phyloP scores from a whole-genome alignment of 352 stramenopile genomes.

The Phytopythium litorale region DNA sequence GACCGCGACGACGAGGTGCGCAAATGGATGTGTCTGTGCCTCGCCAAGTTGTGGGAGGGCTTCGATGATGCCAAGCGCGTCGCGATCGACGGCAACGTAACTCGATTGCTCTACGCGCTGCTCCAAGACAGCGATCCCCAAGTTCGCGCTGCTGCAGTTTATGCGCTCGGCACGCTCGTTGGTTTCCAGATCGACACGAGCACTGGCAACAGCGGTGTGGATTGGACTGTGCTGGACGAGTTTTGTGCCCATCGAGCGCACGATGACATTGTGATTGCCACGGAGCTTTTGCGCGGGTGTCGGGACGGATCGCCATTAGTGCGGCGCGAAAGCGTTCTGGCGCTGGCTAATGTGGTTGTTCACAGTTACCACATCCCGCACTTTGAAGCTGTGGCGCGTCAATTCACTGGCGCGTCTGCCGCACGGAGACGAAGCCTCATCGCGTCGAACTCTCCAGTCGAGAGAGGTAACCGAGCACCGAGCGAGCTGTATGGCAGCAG shows the following conservation, averaged over 20 bases:
- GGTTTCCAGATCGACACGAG: conserved; percentile 70
- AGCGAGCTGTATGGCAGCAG: conserved; percentile 2
- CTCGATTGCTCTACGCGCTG: conserved; percentile 74
- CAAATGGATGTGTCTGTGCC: conserved; percentile 89
- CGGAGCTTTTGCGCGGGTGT: conserved; percentile 61
- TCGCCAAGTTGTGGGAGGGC: conserved; percentile 95
- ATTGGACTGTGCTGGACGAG: conserved; percentile 48
- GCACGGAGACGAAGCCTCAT: conserved; percentile 8
- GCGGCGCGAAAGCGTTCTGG: conserved; percentile 77
- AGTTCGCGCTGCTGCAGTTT: conserved; percentile 91
- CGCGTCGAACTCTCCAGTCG: background rate
- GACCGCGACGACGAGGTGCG: conserved; percentile 68
- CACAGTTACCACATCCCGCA: conserved; percentile 83
- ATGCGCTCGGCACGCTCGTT: conserved; percentile 92
- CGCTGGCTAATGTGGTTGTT: conserved; percentile 79
- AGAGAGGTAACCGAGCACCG: background rate
- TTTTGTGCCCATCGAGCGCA: conserved; percentile 56
- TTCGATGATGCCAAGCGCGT: conserved; percentile 87
- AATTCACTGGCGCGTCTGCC: conserved; percentile 61
- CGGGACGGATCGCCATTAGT: conserved; percentile 85
- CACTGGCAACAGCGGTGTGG: conserved; percentile 40
- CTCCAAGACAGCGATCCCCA: conserved; percentile 86
- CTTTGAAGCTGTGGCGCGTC: conserved; percentile 82
- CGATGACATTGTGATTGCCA: conserved; percentile 65
- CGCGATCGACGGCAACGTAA: conserved; percentile 83